Conservation (phyloP, 768 basidiomycete genomes). For the Podaxis sp. region DNA sequence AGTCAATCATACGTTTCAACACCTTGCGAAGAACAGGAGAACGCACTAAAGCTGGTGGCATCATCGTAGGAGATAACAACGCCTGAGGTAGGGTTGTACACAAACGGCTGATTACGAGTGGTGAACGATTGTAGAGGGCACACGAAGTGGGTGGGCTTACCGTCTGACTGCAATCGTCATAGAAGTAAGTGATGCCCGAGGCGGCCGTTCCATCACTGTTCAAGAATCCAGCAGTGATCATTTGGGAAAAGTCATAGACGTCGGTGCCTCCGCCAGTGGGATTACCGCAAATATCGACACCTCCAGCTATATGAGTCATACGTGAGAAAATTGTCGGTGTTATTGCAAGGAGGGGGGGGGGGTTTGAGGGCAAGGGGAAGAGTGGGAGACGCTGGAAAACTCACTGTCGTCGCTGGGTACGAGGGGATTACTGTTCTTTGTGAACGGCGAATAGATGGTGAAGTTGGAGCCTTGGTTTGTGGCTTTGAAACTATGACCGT, state of each 20-base stretch:
- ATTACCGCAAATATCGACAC: constrained; percentile 49
- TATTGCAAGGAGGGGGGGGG: not conserved
- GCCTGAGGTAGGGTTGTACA: constrained; percentile 54
- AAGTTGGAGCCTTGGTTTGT: constrained; percentile 33
- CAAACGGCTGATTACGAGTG: constrained; percentile 49
- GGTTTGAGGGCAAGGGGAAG: not conserved
- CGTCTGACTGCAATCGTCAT: constrained; percentile 71
- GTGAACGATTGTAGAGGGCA: not conserved
- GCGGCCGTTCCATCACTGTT: constrained; percentile 43
- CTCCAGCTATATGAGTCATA: not conserved
- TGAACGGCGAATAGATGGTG: constrained; percentile 45
- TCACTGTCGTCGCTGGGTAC: constrained; percentile 20
- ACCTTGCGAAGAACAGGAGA: not conserved
- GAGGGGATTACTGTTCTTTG: constrained; percentile 38
- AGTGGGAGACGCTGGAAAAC: not conserved
- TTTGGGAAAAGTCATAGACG: constrained; percentile 58
- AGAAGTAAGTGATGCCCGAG: constrained; percentile 52
- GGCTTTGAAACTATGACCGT: constrained; percentile 74
- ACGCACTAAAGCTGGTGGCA: constrained; percentile 51
- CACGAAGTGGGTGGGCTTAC: constrained; percentile 36
- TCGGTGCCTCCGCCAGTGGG: constrained; percentile 39
- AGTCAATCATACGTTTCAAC: not conserved
- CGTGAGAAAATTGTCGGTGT: not conserved
- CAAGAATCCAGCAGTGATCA: constrained; percentile 58
- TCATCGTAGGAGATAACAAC: constrained; percentile 73